phyloP scores from a whole-genome alignment of 2,329 filamentous ascomycete species.

The Neospermospora avenae region DNA sequence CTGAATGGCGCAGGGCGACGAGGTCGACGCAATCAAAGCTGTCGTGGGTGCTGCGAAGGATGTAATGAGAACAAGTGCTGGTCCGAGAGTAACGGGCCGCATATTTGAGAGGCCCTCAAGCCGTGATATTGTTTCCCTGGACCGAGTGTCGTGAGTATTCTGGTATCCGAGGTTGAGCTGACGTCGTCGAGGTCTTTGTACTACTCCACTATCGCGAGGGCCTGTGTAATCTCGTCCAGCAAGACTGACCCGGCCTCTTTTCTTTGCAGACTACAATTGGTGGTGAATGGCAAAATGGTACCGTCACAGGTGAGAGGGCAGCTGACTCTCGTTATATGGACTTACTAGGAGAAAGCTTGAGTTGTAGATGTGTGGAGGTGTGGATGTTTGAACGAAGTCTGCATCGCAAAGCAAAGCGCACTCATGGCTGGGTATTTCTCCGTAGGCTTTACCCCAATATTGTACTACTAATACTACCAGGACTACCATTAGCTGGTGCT shows the following conservation, averaged over 20 bases:
- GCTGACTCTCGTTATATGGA: background rate
- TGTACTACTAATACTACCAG: too few species aligned
- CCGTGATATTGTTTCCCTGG: background rate
- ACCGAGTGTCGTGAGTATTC: conserved; percentile 8
- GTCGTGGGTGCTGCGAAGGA: conserved; percentile 17
- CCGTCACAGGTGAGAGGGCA: background rate
- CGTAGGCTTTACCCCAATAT: background rate
- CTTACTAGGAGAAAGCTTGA: background rate
- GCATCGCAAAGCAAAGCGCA: background rate
- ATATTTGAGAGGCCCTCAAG: conserved; percentile 19
- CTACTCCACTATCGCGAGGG: background rate
- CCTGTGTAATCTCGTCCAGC: conserved; percentile 23
- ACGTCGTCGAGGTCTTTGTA: background rate
- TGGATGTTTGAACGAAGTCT: background rate
- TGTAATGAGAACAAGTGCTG: conserved; percentile 24
- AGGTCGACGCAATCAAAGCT: conserved; percentile 24
- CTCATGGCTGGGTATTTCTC: background rate
- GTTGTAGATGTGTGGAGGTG: background rate
- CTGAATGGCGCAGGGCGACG: conserved; percentile 30
- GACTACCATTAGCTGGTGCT: too few species aligned
- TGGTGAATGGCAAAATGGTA: background rate
- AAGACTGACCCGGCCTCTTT: conserved; percentile 18
- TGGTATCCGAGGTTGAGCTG: background rate
- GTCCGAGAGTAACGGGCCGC: conserved; percentile 18
- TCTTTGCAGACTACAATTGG: conserved; percentile 3